A percentile compares a stretch with the other conserved stretches of the same genome.
phyloP scores from a whole-genome alignment of 371 early-diverging fungal genomes.

The Rhizopus stolonifer region DNA sequence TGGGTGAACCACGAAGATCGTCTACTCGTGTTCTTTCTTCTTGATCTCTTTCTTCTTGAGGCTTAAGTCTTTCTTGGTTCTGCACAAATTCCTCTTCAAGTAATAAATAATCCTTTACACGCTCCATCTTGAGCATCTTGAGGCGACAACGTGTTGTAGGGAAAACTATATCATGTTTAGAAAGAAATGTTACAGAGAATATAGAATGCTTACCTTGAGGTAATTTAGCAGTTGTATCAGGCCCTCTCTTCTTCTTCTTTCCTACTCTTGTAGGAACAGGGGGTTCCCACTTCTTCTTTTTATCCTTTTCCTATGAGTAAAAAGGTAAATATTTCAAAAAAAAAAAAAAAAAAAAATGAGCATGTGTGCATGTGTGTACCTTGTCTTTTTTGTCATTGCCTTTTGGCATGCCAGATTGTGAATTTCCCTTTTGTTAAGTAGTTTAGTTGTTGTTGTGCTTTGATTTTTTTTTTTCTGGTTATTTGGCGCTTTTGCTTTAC shows the following conservation, averaged over 20 bases:
- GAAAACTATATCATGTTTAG: conserved; percentile 69
- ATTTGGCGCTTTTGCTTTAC: neutral
- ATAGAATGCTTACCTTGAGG: conserved; percentile 78
- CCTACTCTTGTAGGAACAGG: conserved; percentile 97
- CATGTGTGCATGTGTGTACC: neutral
- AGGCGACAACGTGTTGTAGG: conserved; percentile 97
- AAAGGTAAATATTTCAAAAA: neutral
- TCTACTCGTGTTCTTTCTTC: conserved; percentile 96
- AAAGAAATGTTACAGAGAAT: neutral
- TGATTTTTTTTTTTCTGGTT: neutral
- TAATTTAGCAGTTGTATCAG: conserved; percentile 87
- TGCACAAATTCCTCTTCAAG: conserved; percentile 98
- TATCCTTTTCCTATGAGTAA: conserved; percentile 63
- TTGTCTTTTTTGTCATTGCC: conserved; percentile 45
- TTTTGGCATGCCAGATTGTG: conserved; percentile 71
- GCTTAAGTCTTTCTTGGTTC: conserved; percentile 95
- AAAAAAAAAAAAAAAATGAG: neutral
- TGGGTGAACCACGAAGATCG: conserved; percentile 98
- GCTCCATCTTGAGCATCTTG: conserved; percentile 93
- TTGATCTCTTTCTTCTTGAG: conserved; percentile 92
- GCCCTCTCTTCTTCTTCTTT: conserved; percentile 96
- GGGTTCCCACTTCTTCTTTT: conserved; percentile 98
- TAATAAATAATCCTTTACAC: conserved; percentile 96
- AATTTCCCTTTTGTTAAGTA: conserved; percentile 59
- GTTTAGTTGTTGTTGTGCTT: neutral